A percentile compares a stretch with the other conserved stretches of the same genome.
phyloP scores from a whole-genome alignment of 1,284 basidiomycete genomes.

The Athelia sp. region DNA sequence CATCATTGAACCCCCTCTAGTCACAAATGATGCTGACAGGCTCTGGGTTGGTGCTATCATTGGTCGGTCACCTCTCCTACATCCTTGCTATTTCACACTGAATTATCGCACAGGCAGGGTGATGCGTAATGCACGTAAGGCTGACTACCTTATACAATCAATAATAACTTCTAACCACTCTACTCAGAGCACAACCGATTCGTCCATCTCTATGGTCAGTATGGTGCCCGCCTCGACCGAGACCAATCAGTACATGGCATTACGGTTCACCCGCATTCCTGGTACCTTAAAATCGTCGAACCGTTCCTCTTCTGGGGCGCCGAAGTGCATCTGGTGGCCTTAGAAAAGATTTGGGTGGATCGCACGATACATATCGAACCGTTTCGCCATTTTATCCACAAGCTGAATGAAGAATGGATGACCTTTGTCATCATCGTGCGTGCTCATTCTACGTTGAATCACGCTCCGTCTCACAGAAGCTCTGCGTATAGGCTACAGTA shows the following conservation, averaged over 20 bases:
- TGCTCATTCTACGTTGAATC: neutral
- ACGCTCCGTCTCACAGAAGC: neutral
- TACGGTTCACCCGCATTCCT: constrained; percentile 17
- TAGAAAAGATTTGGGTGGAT: constrained; percentile 38
- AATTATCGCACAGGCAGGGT: neutral
- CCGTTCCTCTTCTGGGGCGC: constrained; percentile 40
- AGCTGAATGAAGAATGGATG: constrained; percentile 26
- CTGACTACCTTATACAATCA: too few species aligned
- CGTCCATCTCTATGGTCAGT: constrained; percentile 47
- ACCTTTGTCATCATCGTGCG: constrained; percentile 28
- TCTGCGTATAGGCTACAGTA: constrained; percentile 28
- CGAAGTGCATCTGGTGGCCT: constrained; percentile 29
- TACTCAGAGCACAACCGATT: constrained; percentile 39
- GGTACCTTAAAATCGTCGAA: constrained; percentile 25
- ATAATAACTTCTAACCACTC: too few species aligned
- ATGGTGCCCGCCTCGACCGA: constrained; percentile 41
- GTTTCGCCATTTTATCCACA: constrained; percentile 28
- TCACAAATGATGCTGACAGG: neutral
- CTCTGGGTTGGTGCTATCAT: neutral
- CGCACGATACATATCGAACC: constrained; percentile 17
- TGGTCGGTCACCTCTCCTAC: neutral
- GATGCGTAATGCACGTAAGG: neutral
- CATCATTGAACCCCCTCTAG: neutral
- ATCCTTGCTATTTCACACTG: too few species aligned
- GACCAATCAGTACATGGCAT: constrained; percentile 35